A percentile compares a stretch with the other conserved stretches of the same genome.
phyloP scores from a whole-genome alignment of 2,329 filamentous ascomycete genomes.

The Hypoxylon sp. region DNA sequence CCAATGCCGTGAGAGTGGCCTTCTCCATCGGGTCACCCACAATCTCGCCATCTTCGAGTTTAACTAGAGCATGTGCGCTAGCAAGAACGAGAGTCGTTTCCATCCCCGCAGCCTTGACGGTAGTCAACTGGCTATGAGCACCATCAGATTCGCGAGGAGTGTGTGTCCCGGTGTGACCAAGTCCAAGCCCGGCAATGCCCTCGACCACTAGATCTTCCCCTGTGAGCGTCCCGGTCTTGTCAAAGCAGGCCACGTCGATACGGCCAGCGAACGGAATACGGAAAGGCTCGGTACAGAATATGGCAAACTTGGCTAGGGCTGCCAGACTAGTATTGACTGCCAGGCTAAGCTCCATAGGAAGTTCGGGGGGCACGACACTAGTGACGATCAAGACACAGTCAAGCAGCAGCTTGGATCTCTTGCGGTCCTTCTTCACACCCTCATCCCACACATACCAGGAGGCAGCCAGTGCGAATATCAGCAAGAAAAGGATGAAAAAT shows the following conservation, averaged over 20 bases:
- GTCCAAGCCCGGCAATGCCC: slow-evolving; percentile 87
- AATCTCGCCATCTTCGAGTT: slow-evolving; percentile 94
- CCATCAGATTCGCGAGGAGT: slow-evolving; percentile 76
- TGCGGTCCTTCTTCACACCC: slow-evolving; percentile 91
- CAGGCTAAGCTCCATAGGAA: slow-evolving; percentile 97
- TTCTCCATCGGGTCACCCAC: slow-evolving; percentile 99
- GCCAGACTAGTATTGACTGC: slow-evolving; percentile 98
- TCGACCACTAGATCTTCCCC: slow-evolving; percentile 97
- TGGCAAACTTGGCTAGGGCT: slow-evolving; percentile 91
- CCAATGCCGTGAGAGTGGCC: slow-evolving; percentile 86
- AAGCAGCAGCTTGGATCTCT: slow-evolving; percentile 94
- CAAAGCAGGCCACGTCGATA: slow-evolving; percentile 96
- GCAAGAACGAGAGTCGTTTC: slow-evolving; percentile 93
- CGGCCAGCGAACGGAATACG: slow-evolving; percentile 95
- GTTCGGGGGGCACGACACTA: slow-evolving; percentile 95
- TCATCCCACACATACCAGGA: slow-evolving; percentile 99
- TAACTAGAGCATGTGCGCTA: slow-evolving; percentile 93
- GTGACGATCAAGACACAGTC: slow-evolving; percentile 98
- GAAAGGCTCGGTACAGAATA: slow-evolving; percentile 99
- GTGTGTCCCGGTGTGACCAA: slow-evolving; percentile 72
- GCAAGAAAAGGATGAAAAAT: slow-evolving; percentile 96
- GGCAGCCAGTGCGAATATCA: slow-evolving; percentile 94
- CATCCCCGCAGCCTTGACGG: slow-evolving; percentile 73
- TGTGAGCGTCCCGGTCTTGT: slow-evolving; percentile 97
- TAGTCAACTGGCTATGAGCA: slow-evolving; percentile 79